These are phyloP conservation scores for Suillus clintonianus DNA, from an alignment of 768 basidiomycete species.

Conservation along the genomic window DNA sequence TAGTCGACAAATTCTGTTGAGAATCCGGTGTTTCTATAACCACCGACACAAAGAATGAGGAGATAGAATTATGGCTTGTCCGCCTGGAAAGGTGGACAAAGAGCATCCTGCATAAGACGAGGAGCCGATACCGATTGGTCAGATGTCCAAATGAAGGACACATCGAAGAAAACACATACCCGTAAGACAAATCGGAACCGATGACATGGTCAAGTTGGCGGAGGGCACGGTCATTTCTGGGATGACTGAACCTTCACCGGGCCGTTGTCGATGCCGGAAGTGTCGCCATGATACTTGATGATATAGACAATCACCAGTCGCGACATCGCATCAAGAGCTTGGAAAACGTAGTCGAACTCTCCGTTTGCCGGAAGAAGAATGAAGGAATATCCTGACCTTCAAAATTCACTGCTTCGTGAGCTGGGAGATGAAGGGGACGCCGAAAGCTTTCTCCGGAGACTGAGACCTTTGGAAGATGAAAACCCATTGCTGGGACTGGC, in stretches of 20 bases:
- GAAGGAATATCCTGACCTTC: slow-evolving; percentile 93
- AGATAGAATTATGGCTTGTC: neutral
- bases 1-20: neutral
- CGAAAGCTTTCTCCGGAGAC: slow-evolving; percentile 91
- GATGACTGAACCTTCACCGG: slow-evolving; percentile 76
- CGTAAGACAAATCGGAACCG: neutral
- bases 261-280: slow-evolving; percentile 88
- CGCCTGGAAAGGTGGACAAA: neutral
- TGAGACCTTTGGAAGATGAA: slow-evolving; percentile 88
- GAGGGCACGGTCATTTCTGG: neutral
- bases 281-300: slow-evolving; percentile 99
- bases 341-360: slow-evolving; percentile 79
- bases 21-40: neutral
- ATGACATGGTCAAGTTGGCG: neutral
- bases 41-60: neutral
- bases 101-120: neutral
- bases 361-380: slow-evolving; percentile 89
- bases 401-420: slow-evolving; percentile 95
- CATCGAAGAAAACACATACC: neutral
- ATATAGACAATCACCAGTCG: slow-evolving; percentile 95
- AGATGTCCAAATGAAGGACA: neutral
- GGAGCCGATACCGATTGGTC: neutral
- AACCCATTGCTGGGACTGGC: slow-evolving; percentile 96
- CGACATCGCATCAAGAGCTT: slow-evolving; percentile 93
- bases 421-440: slow-evolving; percentile 96